Base-by-base conservation (phyloP, 352 stramenopile genomes). In the Pythium apleroticum region DNA sequence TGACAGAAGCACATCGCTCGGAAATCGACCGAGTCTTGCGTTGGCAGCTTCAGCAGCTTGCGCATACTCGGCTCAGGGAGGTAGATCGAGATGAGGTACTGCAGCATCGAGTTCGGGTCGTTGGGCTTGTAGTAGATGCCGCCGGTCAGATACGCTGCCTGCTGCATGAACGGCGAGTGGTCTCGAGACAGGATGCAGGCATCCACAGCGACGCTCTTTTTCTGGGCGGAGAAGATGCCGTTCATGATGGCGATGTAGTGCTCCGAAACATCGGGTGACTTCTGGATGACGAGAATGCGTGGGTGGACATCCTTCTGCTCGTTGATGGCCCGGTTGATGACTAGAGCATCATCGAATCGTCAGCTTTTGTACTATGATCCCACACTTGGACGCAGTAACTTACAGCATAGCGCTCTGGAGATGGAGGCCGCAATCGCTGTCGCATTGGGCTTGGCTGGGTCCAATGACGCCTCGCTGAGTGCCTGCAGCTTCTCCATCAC, bases 191-290 rank as follows among this genome's bases (percentile, higher is more conserved):
- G 70, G 43, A 95, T 86, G 57, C 87, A 93, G 17, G 86, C 83
- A 60, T 96, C 88, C 19, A 96, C 83, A 24, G 84, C 76, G 20
- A 96, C 82, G 49, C 72, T 78, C 67, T 90, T 93, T 73, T 96
- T 96, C 64, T 96, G 86, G 1, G 88, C 88, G 41, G 88, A 95
- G 67, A 96, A 96, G 61, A 95, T 95, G 60, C 76, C 83, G 65
- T 96, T 96, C 88, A 96, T 96, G 71, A 95, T 91, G 14, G 86
- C 84, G 53, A 96, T 96, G 73, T 96, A 96, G 67, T 95, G 86
- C 69, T 85, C 78, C 43, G 88, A 89, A 57, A 94, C 84, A 56
- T 96, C 88, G 4, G 84, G 77, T 15, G 85, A 89, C 58, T 90
- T 91, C 56, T 96, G 86, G 49, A 96, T 68, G 37, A 95, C 77